These are phyloP conservation scores for Ophiocordyceps camponoti-leonardi DNA, from an alignment of 2,329 filamentous ascomycete species.

Conservation along the genomic window DNA sequence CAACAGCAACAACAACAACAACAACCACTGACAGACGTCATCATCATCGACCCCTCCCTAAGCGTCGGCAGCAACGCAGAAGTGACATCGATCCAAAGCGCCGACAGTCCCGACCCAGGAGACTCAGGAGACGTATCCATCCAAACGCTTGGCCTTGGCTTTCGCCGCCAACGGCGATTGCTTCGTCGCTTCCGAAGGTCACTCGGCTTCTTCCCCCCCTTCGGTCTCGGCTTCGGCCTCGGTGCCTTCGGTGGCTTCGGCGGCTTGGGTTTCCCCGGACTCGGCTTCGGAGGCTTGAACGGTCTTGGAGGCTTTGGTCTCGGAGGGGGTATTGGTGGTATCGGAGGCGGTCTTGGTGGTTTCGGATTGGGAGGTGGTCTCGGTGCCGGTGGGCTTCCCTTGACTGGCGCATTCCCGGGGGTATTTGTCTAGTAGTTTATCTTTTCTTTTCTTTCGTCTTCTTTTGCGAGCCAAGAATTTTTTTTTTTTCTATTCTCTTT, in stretches of 20 bases:
- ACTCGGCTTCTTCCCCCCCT: not conserved
- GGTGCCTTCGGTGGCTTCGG: not conserved
- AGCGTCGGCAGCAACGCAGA: not conserved
- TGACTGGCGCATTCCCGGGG: no score
- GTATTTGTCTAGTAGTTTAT: no score
- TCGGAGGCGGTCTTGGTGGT: not conserved
- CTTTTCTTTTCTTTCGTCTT: no score
- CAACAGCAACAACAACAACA: no score
- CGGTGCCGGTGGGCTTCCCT: no score
- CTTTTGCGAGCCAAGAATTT: no score
- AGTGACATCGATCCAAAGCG: not conserved
- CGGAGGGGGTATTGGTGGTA: not conserved
- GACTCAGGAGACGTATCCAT: not conserved
- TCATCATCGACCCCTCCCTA: not conserved
- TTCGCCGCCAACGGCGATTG: not conserved
- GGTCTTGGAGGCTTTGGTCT: not conserved
- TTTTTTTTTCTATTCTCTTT: not conserved
- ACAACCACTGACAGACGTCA: not conserved
- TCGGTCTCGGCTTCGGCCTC: not conserved
- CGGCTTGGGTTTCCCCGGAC: not conserved
- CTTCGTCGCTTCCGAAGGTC: not conserved
- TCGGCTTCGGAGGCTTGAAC: not conserved
- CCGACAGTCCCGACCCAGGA: not conserved
- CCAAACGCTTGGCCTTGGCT: not conserved
- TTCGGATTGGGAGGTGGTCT: not conserved